Percentiles rank a stretch among this genome's conserved stretches.
phyloP scores from a whole-genome alignment of 2,329 filamentous ascomycete species.

The Penicillium sp. region DNA sequence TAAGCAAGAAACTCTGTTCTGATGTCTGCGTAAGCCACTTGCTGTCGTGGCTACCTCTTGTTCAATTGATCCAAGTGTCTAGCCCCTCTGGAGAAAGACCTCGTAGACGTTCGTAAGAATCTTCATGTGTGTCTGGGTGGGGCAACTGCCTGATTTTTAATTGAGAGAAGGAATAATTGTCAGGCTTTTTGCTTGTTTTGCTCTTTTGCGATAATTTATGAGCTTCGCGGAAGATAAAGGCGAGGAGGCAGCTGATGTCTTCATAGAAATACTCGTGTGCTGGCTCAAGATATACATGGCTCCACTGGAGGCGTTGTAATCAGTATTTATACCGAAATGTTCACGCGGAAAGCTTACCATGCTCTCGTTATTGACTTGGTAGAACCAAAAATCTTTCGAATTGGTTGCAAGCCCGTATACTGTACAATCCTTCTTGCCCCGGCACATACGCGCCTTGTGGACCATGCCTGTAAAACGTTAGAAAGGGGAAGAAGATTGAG shows the following conservation, averaged over 20 bases:
- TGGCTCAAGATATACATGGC: not conserved
- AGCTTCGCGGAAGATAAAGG: conserved; percentile 5
- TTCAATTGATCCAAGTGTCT: conserved; percentile 5
- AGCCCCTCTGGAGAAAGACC: not conserved
- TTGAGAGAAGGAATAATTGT: not conserved
- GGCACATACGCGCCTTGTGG: not conserved
- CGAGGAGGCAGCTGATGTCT: conserved; percentile 1
- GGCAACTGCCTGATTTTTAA: not conserved
- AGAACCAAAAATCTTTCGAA: conserved; percentile 9
- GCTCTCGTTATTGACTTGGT: conserved; percentile 3
- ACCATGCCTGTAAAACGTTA: conserved; percentile 4
- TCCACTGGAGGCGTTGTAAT: not conserved
- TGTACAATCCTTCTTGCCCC: not conserved
- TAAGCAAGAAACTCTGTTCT: not conserved
- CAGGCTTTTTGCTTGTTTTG: not conserved
- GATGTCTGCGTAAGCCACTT: not conserved
- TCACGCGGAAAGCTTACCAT: not conserved
- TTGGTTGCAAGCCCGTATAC: conserved; percentile 9
- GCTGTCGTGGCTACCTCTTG: not conserved
- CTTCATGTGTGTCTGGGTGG: not conserved
- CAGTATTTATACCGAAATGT: not conserved
- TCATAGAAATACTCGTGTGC: not conserved
- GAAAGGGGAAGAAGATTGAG: too few relatives aligned
- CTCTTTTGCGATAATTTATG: not conserved
- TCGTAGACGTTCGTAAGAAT: not conserved